Conservation (phyloP, 345 rosid species). For the Raphanus sativus region DNA sequence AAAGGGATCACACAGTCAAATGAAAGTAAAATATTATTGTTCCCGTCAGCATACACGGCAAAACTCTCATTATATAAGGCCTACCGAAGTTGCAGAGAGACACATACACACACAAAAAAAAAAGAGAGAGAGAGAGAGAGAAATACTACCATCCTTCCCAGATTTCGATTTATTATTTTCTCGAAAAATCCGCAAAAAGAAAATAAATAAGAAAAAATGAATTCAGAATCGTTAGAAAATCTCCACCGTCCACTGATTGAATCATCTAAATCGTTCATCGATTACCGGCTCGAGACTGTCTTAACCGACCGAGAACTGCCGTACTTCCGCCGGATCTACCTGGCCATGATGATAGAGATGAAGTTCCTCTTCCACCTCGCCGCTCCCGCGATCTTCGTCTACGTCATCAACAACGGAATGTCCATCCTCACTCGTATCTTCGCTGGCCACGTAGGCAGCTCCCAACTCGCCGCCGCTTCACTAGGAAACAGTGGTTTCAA, state of each 20-base stretch:
- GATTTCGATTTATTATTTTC: conserved; percentile 7
- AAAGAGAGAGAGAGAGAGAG: not conserved
- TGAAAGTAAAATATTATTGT: not conserved
- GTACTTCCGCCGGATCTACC: conserved; percentile 24
- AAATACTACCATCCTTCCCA: not conserved
- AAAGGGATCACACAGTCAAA: conserved; percentile 1
- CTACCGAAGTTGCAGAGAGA: conserved; percentile 4
- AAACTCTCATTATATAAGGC: conserved; percentile 22
- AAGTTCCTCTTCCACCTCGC: conserved; percentile 51
- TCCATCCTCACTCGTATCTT: conserved; percentile 62
- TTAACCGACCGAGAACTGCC: conserved; percentile 45
- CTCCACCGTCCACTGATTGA: conserved; percentile 36
- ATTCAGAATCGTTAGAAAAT: conserved; percentile 35
- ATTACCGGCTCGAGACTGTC: conserved; percentile 51
- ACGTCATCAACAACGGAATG: conserved; percentile 54
- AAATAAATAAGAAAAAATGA: conserved; percentile 6
- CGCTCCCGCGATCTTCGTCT: conserved; percentile 57
- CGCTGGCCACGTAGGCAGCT: conserved; percentile 53
- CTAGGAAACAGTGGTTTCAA: conserved; percentile 56
- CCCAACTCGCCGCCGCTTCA: conserved; percentile 49
- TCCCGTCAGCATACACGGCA: conserved; percentile 38
- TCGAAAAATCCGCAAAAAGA: not conserved
- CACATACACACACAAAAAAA: not conserved
- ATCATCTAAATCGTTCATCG: conserved; percentile 34
- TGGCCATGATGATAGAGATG: conserved; percentile 55